A percentile compares a stretch with the other conserved stretches of the same genome.
These are phyloP conservation scores for Neurospora hispaniola DNA, from an alignment of 495 filamentous ascomycete species.

Conservation along the genomic window DNA sequence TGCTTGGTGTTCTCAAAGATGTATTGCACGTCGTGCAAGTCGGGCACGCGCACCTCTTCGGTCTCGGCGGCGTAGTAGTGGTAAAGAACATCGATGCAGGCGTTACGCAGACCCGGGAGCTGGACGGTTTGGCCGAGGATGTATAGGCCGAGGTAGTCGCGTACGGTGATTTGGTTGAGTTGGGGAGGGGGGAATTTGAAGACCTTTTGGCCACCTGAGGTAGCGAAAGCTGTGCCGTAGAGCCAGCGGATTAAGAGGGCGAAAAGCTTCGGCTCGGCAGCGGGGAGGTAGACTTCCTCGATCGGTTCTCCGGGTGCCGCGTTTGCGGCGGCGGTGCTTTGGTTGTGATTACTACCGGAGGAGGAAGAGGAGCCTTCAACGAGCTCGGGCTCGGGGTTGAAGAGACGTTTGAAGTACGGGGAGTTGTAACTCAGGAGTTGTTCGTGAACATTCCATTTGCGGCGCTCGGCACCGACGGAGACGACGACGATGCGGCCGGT, in stretches of 20 bases:
- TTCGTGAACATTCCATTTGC: constrained; percentile 16
- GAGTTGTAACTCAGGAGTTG: constrained; percentile 15
- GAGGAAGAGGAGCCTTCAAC: neutral
- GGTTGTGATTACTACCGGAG: neutral
- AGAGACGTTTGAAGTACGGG: constrained; percentile 10
- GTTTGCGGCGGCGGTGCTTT: neutral
- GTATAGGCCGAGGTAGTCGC: constrained; percentile 22
- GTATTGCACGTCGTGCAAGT: constrained; percentile 14
- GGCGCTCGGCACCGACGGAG: constrained; percentile 7
- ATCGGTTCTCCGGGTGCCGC: too few relatives aligned
- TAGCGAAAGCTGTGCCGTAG: constrained; percentile 17
- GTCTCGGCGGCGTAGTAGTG: constrained; percentile 5
- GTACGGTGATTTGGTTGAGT: constrained; percentile 2
- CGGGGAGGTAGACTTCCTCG: constrained; percentile 8
- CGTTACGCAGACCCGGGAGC: constrained; percentile 13
- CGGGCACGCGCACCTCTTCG: constrained; percentile 2
- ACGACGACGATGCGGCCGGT: constrained; percentile 16
- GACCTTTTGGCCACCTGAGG: neutral
- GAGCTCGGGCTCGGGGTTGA: constrained; percentile 1
- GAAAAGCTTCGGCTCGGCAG: constrained; percentile 15
- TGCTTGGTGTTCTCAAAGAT: constrained; percentile 13
- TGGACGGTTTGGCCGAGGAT: constrained; percentile 16
- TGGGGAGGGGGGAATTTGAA: constrained; percentile 14
- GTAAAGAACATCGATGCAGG: constrained; percentile 13
- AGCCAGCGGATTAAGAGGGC: constrained; percentile 19